phyloP scores from a whole-genome alignment of 2,329 filamentous ascomycete genomes.

The Aspergillus ochraceus region DNA sequence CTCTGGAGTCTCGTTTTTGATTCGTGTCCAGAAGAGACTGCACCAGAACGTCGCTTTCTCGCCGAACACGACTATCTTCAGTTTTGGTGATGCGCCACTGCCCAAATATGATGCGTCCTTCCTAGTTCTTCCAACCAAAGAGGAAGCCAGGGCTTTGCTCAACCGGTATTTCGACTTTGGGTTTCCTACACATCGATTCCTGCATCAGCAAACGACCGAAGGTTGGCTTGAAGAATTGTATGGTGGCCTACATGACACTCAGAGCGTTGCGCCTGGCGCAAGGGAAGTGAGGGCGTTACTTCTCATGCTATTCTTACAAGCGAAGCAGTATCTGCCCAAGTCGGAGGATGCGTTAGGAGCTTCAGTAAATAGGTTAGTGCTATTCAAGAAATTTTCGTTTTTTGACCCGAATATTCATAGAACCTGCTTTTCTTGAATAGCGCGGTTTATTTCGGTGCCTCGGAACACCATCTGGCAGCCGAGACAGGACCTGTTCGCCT shows the following conservation, averaged over 20 bases:
- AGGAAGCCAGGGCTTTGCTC: constrained; percentile 10
- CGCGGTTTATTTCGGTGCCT: constrained; percentile 20
- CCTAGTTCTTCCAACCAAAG: constrained; percentile 11
- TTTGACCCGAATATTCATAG: too few species aligned
- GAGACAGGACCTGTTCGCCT: constrained; percentile 35
- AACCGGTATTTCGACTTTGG: constrained; percentile 22
- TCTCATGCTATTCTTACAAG: constrained; percentile 57
- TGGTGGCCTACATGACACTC: neutral
- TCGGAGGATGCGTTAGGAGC: constrained; percentile 14
- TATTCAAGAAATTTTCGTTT: too few species aligned
- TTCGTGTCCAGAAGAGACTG: constrained; percentile 16
- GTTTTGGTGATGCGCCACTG: constrained; percentile 16
- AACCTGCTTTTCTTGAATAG: neutral
- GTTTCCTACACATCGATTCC: constrained; percentile 22
- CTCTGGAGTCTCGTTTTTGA: constrained; percentile 15
- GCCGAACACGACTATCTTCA: constrained; percentile 15
- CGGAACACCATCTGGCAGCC: constrained; percentile 32
- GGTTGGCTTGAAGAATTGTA: constrained; percentile 21
- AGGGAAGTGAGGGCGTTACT: constrained; percentile 45
- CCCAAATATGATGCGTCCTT: constrained; percentile 14
- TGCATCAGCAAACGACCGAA: constrained; percentile 17
- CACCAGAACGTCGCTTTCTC: constrained; percentile 13
- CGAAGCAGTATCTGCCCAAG: constrained; percentile 43
- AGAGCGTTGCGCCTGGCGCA: constrained; percentile 4
- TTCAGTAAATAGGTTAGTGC: constrained; percentile 14